Evolutionary conservation across 108 stramenopile genomes (phyloP), one percentile per base, ranked within the genome.

Genomic region (Nannochloropsis gaditana): DNA sequence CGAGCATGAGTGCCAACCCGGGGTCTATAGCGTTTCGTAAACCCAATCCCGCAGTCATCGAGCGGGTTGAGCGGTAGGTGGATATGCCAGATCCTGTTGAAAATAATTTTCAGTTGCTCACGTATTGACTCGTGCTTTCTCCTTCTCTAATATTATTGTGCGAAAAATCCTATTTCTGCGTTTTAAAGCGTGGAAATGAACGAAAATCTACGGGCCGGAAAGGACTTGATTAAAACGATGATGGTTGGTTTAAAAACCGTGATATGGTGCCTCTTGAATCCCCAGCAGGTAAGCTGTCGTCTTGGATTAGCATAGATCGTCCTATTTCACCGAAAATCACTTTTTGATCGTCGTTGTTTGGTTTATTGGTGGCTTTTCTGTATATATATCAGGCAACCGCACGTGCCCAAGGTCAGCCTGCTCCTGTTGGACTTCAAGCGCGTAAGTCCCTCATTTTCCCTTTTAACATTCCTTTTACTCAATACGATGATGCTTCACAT

Each of bases 221-320:
- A 96, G 88, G 88, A 85, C 2, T 92, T 98, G 83, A 84, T 97
- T 17, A 93, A 93, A 73, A 93, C 95, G 1, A 95, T 99, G 87
- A 91, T 97, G 84, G 91, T 92, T 43, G 96, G 97, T 42, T 91
- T 95, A 86, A 97, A 97, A 89, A 98, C 94, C 11, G 88, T 97
- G 21, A 92, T 97, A 43, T 97, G 94, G 93, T 99, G 95, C 89
- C 93, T 97, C 83, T 91, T 92, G 86, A 96, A 93, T 81, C 59
- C 59, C 19, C 59, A 73, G 59, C 59, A 73, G 59, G 59, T 73
- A 6, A 3, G 31, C 31, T 31, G 31, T 31, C 31, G 31, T 31
- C 31, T 31, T 31, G 31, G 31, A 31, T 31, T 31, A 31, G 31
- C 31, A 31, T 31, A 31, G 1, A 31, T 31, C 31, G 31, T 31